phyloP scores from a whole-genome alignment of 2,329 filamentous ascomycete species.

The Samsoniella hepiali region DNA sequence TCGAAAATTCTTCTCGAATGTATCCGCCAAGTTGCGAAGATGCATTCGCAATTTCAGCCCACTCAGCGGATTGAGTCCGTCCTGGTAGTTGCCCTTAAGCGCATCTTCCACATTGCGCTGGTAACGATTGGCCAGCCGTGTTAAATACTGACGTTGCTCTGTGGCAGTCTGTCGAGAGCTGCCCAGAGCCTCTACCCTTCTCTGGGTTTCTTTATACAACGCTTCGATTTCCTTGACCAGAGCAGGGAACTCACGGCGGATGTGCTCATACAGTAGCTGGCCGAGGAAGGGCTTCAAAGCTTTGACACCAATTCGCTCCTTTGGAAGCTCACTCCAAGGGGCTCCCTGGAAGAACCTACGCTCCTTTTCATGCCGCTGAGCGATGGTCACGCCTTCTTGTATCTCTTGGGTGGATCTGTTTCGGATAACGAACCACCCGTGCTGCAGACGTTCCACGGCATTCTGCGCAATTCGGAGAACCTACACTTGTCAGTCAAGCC shows the following conservation, averaged over 20 bases:
- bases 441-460: background rate
- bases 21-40: slow-evolving; percentile 1
- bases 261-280: slow-evolving; percentile 5
- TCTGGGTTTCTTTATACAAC: slow-evolving; percentile 1
- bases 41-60: slow-evolving; percentile 7
- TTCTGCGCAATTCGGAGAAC: slow-evolving; percentile 6
- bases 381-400: slow-evolving; percentile 4
- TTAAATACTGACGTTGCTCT: slow-evolving; percentile 8
- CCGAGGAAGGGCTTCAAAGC: slow-evolving; percentile 7
- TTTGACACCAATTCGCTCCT: slow-evolving; percentile 5
- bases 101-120: slow-evolving; percentile 9
- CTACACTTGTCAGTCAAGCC: background rate
- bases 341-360: slow-evolving; percentile 4
- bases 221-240: slow-evolving; percentile 3
- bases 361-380: background rate
- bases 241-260: slow-evolving; percentile 4
- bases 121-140: background rate
- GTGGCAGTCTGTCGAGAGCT: slow-evolving; percentile 4
- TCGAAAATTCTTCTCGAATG: background rate
- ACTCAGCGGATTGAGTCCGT: background rate
- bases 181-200: background rate
- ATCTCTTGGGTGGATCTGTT: slow-evolving; percentile 8
- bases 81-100: slow-evolving; percentile 1
- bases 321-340: background rate
- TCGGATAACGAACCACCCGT: slow-evolving; percentile 6